A percentile compares a stretch with the other conserved stretches of the same genome.
Evolutionary conservation across 768 basidiomycete species (phyloP).

Genomic region (Lentinula raphanica): DNA sequence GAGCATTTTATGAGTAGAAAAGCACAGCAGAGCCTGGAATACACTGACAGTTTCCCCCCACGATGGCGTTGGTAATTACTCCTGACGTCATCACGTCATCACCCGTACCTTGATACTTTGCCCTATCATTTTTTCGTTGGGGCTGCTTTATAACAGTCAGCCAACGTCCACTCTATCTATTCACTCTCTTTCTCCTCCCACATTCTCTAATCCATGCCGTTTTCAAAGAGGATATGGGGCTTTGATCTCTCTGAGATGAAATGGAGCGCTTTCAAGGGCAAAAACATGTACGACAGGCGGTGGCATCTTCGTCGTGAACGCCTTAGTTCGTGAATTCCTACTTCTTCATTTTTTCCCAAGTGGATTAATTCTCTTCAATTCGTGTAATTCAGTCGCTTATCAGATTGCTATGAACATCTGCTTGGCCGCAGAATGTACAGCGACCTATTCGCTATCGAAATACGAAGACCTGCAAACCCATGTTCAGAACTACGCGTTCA

Average conservation of each 20-base stretch:
- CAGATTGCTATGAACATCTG: constrained; percentile 27
- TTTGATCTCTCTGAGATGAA: constrained; percentile 31
- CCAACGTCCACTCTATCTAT: not conserved
- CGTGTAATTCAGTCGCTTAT: not conserved
- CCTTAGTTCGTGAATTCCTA: constrained; percentile 24
- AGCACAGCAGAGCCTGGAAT: not conserved
- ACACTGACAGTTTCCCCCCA: too few species aligned
- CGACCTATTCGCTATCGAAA: constrained; percentile 32
- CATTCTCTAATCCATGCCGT: not conserved
- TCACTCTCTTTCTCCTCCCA: not conserved
- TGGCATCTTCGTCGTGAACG: constrained; percentile 29
- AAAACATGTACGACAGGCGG: constrained; percentile 25
- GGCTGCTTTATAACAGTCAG: not conserved
- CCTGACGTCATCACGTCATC: not conserved
- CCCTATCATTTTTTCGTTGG: too few species aligned
- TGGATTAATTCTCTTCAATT: not conserved
- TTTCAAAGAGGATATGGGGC: constrained; percentile 22
- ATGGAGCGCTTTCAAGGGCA: constrained; percentile 25
- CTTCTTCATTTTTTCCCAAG: not conserved
- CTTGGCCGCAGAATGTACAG: constrained; percentile 30
- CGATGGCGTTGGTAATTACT: not conserved
- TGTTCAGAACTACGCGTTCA: constrained; percentile 16
- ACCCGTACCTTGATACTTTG: too few species aligned
- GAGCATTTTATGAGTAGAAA: not conserved
- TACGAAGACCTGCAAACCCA: constrained; percentile 25